Percentiles rank a stretch among this genome's conserved stretches.
phyloP scores from a whole-genome alignment of 768 basidiomycete genomes.

The Boletus rubroflammeus region DNA sequence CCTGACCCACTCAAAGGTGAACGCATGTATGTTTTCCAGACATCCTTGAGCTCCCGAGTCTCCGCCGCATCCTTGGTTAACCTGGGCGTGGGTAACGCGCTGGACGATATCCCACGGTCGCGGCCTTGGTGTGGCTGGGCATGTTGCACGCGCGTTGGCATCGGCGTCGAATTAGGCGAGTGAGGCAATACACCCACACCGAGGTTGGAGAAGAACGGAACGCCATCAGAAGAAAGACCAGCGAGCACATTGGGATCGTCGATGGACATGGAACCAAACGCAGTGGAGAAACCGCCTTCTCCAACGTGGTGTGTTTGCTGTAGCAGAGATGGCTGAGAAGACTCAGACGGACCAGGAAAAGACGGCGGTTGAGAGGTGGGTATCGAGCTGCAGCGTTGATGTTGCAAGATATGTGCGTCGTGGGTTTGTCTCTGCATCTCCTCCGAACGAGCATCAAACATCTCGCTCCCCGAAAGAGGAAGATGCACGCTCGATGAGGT shows the following conservation, averaged over 20 bases:
- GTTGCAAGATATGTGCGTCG: constrained; percentile 10
- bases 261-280: constrained; percentile 73
- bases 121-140: constrained; percentile 12
- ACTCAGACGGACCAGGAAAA: constrained; percentile 1
- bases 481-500: constrained; percentile 51
- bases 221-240: constrained; percentile 52
- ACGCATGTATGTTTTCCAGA: constrained; percentile 73
- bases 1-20: constrained; percentile 52
- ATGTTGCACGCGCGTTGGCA: constrained; percentile 35
- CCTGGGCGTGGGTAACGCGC: constrained; percentile 32
- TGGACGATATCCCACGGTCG: constrained; percentile 25
- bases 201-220: constrained; percentile 56
- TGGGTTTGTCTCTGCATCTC: constrained; percentile 25
- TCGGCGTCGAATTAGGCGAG: constrained; percentile 49
- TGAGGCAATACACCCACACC: constrained; percentile 26
- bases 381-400: constrained; percentile 18
- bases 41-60: constrained; percentile 55
- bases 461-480: constrained; percentile 34
- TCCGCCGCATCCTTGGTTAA: constrained; percentile 34
- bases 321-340: constrained; percentile 2
- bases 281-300: constrained; percentile 50
- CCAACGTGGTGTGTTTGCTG: constrained; percentile 15
- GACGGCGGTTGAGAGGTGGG: constrained; percentile 11
- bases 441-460: constrained; percentile 27
- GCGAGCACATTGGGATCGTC: constrained; percentile 71